These are phyloP conservation scores for Metschnikowia henanensis DNA, from an alignment of 805 yeast genomes.

Conservation along the genomic window DNA sequence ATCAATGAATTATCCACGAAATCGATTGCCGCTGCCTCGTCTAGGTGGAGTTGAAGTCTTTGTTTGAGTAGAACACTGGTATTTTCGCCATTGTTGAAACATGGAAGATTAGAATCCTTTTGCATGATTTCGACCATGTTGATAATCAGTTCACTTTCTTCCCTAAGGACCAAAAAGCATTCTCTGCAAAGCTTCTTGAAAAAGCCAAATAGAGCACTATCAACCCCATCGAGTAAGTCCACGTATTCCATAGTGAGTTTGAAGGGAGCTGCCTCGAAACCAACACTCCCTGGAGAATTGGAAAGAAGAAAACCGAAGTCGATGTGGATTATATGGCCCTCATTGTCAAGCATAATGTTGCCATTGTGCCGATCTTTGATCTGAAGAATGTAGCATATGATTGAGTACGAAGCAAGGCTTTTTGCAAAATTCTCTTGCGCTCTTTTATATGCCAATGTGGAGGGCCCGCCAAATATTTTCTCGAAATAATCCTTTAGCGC, in stretches of 20 bases:
- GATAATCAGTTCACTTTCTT: conserved; percentile 70
- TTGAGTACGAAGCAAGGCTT: conserved; percentile 89
- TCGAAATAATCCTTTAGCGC: conserved; percentile 77
- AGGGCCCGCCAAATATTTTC: conserved; percentile 68
- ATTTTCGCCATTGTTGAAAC: conserved; percentile 84
- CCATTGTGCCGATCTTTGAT: conserved; percentile 98
- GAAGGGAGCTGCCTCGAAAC: conserved; percentile 97
- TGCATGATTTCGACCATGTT: conserved; percentile 93
- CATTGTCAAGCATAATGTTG: conserved; percentile 93
- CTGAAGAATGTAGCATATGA: conserved; percentile 85
- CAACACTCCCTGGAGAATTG: conserved; percentile 95
- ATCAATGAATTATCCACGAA: conserved; percentile 80
- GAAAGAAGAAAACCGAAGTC: conserved; percentile 94
- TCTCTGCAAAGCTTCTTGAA: conserved; percentile 66
- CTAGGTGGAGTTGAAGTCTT: conserved; percentile 74
- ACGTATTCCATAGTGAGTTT: conserved; percentile 88
- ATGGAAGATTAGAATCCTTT: conserved; percentile 84
- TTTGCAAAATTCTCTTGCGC: conserved; percentile 86
- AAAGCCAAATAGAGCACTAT: conserved; percentile 55
- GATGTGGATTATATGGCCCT: conserved; percentile 93
- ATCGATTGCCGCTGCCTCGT: conserved; percentile 67
- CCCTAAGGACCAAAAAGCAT: conserved; percentile 73
- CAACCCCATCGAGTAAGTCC: conserved; percentile 76
- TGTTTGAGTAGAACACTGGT: conserved; percentile 79
- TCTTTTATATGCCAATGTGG: conserved; percentile 52